A percentile compares a stretch with the other conserved stretches of the same genome.
Evolutionary conservation across 2,329 filamentous ascomycete genomes (phyloP).

Genomic region (Aspergillus caelatus): DNA sequence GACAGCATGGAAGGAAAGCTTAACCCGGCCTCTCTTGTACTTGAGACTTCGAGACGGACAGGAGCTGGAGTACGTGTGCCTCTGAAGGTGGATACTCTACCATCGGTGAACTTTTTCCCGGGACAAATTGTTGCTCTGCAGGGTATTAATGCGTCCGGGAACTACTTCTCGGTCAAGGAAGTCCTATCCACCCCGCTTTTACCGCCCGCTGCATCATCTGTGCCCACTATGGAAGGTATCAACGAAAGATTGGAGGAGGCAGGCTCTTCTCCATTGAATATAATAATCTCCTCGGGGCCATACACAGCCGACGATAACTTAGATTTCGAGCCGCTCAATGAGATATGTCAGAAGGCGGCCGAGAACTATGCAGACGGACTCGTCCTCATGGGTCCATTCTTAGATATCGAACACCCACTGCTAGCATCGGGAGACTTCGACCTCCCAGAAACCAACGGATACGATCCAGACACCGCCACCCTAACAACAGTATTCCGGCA

Average conservation of each 20-base stretch:
- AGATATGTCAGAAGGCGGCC: constrained; percentile 76
- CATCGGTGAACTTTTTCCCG: constrained; percentile 82
- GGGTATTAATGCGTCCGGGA: constrained; percentile 84
- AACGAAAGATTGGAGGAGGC: constrained; percentile 69
- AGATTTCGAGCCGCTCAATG: constrained; percentile 82
- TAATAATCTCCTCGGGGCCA: constrained; percentile 80
- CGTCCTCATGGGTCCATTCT: constrained; percentile 81
- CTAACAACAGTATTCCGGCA: constrained; percentile 82
- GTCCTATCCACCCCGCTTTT: constrained; percentile 75
- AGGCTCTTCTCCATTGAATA: constrained; percentile 69
- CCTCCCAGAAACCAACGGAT: constrained; percentile 65
- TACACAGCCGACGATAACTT: constrained; percentile 93
- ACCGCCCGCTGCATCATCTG: constrained; percentile 71
- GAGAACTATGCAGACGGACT: constrained; percentile 76
- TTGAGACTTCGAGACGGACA: constrained; percentile 83
- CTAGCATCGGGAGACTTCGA: constrained; percentile 80
- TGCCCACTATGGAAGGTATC: constrained; percentile 66
- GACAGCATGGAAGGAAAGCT: constrained; percentile 83
- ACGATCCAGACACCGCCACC: constrained; percentile 77
- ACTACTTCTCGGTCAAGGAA: constrained; percentile 78
- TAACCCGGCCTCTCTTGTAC: constrained; percentile 79
- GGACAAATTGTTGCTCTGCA: constrained; percentile 88
- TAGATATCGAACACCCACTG: constrained; percentile 88
- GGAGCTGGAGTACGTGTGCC: constrained; percentile 82
- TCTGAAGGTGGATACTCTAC: constrained; percentile 71